A percentile compares a stretch with the other conserved stretches of the same genome.
These are phyloP conservation scores for Bromus sterilis DNA, from an alignment of 176 grass and related monocot genomes.

Conservation along the genomic window DNA sequence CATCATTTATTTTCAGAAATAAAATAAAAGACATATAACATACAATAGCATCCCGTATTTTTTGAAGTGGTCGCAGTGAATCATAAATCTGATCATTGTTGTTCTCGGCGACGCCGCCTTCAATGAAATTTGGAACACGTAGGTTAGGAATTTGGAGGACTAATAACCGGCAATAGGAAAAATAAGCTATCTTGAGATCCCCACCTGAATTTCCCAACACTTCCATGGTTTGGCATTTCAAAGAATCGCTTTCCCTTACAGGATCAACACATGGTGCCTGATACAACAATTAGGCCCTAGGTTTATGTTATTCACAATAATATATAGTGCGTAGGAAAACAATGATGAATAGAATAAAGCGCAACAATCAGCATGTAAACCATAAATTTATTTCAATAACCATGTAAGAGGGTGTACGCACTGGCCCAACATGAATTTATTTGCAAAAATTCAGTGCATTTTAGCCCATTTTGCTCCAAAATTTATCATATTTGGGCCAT, in stretches of 20 bases:
- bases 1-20: not conserved
- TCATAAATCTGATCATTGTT: too few relatives aligned
- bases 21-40: not conserved
- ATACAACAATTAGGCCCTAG: not conserved
- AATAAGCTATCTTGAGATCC: not conserved
- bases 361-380: not conserved
- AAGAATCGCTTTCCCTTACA: not conserved
- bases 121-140: not conserved
- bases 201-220: not conserved
- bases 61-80: not conserved
- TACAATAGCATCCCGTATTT: conserved; percentile 10
- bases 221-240: not conserved
- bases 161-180: not conserved
- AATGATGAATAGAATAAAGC: not conserved
- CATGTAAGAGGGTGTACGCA: not conserved
- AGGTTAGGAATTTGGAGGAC: not conserved
- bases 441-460: too few relatives aligned
- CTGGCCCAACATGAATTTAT: too few relatives aligned
- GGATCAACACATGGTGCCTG: not conserved
- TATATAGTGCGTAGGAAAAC: not conserved
- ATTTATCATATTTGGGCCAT: too few relatives aligned
- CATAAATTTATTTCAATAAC: not conserved
- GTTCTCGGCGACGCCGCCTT: not conserved
- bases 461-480: too few relatives aligned
- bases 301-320: not conserved